Base-by-base conservation (phyloP, 345 rosid species). In the Stellera chamaejasme region DNA sequence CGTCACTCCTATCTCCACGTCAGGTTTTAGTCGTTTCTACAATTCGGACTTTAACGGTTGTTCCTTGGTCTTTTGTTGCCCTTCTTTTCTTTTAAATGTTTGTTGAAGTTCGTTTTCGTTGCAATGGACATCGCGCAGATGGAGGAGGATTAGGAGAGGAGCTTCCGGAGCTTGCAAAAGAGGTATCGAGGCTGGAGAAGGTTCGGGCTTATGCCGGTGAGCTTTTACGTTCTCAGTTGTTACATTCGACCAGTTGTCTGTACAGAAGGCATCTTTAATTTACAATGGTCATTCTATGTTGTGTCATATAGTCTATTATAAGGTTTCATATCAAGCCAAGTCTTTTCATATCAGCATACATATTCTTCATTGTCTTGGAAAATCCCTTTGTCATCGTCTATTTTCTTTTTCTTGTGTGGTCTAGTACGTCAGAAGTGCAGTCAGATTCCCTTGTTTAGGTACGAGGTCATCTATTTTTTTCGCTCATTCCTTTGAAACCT, bases 141-240 rank as follows among this genome's bases (percentile, higher is more conserved):
- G 83, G 74, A 25, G 75, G 64, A 56, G 77, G 63, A 44, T 66
- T 83, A 68, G 87, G 84, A 27, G 86, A 80, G 69, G 95, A 88
- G 77, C 75, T 88, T 62, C 90, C 90, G 2, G 79, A 75, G 11
- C 60, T 92, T 63, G 96, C 95, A 0, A 88, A 84, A 74, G 96
- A 92, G 72, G 98, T 92, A 56, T 84, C 95, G 10, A 75, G 87
- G 66, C 87, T 92, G 68, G 96, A 92, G 69, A 79, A 79, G 1
- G 91, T 86, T 48, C 74, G 93, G 43, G 84, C 76, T 14, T 92
- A 92, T 72, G 91, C 95, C 6, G 90, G 98, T 88, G 27, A 69
- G 81, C 45, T 32, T 32, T 32, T 32, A 5, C 7, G 39, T 32
- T 32, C 5, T 32, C 39, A 8, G 9, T 32, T 32, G 39, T 32